Base-by-base conservation (phyloP, 2,329 filamentous ascomycete genomes). In the Ceratocystis ficicola region DNA sequence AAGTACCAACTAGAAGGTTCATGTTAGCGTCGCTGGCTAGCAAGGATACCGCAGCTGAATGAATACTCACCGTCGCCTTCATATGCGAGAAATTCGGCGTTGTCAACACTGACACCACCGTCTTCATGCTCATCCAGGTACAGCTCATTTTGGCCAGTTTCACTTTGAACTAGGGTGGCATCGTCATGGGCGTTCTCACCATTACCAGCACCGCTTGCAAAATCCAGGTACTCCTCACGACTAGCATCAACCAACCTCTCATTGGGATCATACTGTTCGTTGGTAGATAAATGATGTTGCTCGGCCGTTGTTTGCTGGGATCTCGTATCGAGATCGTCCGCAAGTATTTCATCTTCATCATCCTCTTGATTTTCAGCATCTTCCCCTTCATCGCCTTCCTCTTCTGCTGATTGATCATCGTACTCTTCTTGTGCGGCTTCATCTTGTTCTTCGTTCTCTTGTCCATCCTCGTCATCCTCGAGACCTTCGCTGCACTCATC, bases 211-310 rank as follows among this genome's bases (percentile, higher is more conserved):
- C 55, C 55, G 69, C 69, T 28, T 69, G 71, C 62, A 44, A 67
- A 63, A 55, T 67, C 65, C 20, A 67, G 65, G 44, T 67, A 67
- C 44, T 67, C 65, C 25, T 67, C 65, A 28, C 62, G 65, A 20
- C 63, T 60, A 25, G 52, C 44, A n/a, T 36, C 62, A 20, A 65
- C 44, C 7, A 64, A 44, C 41, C 74, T 73, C 46, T 72, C 74
- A 44, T 74, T 20, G 20, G 15, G 72, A 57, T 72, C 75, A 62
- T 71, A 70, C 44, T 75, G 68, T 4, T 74, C 75, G 32, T 73
- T 71, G 17, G 73, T 74, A 22, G 73, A 30, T 72, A 71, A 57
- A 68, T 30, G 69, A 67, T 30, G 69, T 69, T 70, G 68, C 17
- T 68, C 65, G 25, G 67, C 62, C 15, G 66, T 63, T 20, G 69